Evolutionary conservation across 192 early-diverging fungal species (phyloP), one percentile per base, ranked within the genome.

Genomic region (Globomyces pollinis-pini): DNA sequence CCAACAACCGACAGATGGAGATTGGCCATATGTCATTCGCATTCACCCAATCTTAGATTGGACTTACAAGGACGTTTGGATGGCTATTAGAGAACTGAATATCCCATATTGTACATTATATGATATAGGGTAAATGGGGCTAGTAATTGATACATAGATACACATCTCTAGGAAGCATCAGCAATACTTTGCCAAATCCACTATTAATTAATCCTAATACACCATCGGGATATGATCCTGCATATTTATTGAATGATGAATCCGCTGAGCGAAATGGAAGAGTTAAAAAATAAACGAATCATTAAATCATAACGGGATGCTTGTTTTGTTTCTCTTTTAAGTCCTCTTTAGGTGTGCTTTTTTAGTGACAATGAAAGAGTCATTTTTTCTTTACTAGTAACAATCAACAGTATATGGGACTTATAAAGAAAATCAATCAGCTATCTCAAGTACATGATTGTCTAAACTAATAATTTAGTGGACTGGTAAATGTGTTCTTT

Each of bases 1-100:
- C 57, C 20, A 57, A 60, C 8, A 67, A 16, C 77, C 76, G 0
- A 92, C 90, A 5, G 92, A 96, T 69, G 65, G 68, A n/a, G 88
- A 79, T 52, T 98, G 95, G 93, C 95, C 95, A 24, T 62, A 71
- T 38, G 81, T 92, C 59, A 90, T 94, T 83, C 85, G 95, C 1
- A 81, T 96, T 3, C 89, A 94, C 57, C 92, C 95, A 3, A 85
- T 98, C 13, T 68, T 98, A 15, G 87, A 96, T 69, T 96, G 92
- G 93, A 57, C 70, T 13, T 96, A 93, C 58, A 73, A 78, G 23
- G 76, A 89, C 28, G 74, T 98, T 44, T 98, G 95, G 95, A 71
- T 75, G 1, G 89, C 83, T 57, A 71, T 94, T 50, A 62, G 64
- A 18, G 31, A 47, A 16, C 68, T 88, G 21, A 72, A 72, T 11